Base-by-base conservation (phyloP, 306 rosid species). In the Trichosanthes truncata region DNA sequence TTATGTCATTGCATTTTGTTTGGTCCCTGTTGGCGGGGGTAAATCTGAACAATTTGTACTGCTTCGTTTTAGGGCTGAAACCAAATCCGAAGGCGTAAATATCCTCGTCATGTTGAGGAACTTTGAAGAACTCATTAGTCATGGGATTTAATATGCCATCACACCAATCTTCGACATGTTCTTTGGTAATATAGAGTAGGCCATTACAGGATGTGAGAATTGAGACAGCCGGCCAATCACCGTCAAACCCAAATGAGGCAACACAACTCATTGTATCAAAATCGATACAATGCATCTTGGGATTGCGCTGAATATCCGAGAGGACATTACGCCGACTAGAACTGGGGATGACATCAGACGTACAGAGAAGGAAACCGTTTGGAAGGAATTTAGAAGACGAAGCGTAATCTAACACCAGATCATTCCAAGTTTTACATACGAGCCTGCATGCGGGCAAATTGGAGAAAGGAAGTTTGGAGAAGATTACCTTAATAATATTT, bases 131-230 rank as follows among this genome's bases (percentile, higher is more conserved):
- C 20, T 60, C 31, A 3, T 9, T 9, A 0, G 63, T 60, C 38
- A 26, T 25, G 3, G 38, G 36, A 29, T 9, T 60, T 3, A 29
- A 60, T 60, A 60, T 26, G 9, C 18, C 38, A 21, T 52, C 3
- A 26, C 1, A 1, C 3, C 20, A 12, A 10, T 0, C 4, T 1
- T 12, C 12, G 14, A 0, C 0, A 4, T 0, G 1, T 1, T 7
- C 0, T 56, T 26, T 25, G 3, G 2, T 1, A 60, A 60, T 60
- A 9, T 11, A 13, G 8, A 60, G 7, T 7, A 60, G 7, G 3
- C 35, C 67, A 29, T 60, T 60, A 20, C 38, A 60, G 18, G 36
- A 60, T 3, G 4, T 9, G 14, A 2, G 0, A 9, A 9, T 2
- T 23, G 0, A 0, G 14, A 25, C 1, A 20, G 7, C 0, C 2